Base-by-base conservation (phyloP, 371 early-diverging fungal genomes). In the Encephalitozoon cuniculi region DNA sequence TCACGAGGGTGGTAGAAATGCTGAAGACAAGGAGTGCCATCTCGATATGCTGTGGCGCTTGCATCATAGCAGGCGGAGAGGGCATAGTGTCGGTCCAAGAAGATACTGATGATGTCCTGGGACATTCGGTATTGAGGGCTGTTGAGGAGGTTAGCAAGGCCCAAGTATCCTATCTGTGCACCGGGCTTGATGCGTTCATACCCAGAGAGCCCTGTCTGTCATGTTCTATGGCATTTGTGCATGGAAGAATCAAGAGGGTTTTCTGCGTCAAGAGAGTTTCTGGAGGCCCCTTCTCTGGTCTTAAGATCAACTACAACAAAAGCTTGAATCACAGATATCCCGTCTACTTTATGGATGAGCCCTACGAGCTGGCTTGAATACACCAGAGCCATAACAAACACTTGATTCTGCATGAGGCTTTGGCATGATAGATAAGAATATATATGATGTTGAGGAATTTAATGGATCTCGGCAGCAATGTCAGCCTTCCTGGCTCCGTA, bases 401-500 rank as follows among this genome's bases (percentile, higher is more conserved):
- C 23, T 5, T 52, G 23, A 8, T 23, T 52, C 1, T 52, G 12
- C 4, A 12, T 32, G 34, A 54, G n/a, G 15, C 34, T 30, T 54
- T 54, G 7, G 8, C 9, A 30, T 25, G 54, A 26, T 11, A 12
- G 43, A 43, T 2, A 43, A 43, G 43, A 15, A 12, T 2, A 12
- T 43, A 12, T 43, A 12, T 43, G 69, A 44, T 67, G 54, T 74
- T 73, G 78, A 73, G 53, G 49, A 64, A 59, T 80, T 75, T 74
- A 74, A 69, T 82, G 55, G 63, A 63, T 49, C 51, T 84, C 85
- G 49, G 71, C 69, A 39, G 41, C 63, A 63, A 86, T 53, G 46
- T 84, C 84, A 63, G 82, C 75, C 81, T 87, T 87, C 53, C 75
- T 75, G 39, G 75, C 81, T 66, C 86, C 96, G 89, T 91, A 89